phyloP scores from a whole-genome alignment of 108 stramenopile species.

The Licmophora abbreviata region DNA sequence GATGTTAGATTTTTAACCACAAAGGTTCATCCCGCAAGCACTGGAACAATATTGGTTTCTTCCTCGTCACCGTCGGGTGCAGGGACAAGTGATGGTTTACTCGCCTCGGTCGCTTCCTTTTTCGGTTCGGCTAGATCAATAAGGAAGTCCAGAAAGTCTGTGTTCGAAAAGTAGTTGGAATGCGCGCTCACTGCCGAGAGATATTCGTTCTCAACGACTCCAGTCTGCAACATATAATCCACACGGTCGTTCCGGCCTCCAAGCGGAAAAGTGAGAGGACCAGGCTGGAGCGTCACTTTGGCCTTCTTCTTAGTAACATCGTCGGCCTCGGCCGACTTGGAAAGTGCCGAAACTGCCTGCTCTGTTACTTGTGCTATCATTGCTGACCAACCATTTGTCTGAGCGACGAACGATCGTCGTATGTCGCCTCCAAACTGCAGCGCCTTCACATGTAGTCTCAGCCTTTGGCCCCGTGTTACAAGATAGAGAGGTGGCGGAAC shows the following conservation, averaged over 20 bases:
- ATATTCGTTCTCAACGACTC: conserved; percentile 76
- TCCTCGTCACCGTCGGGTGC: too few species aligned
- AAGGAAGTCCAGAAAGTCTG: conserved; percentile 60
- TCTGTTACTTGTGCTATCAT: conserved; percentile 12
- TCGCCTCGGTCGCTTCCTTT: neutral
- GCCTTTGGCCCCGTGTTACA: conserved; percentile 48
- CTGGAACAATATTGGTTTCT: too few species aligned
- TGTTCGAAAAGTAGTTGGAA: conserved; percentile 51
- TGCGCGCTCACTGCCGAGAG: conserved; percentile 66
- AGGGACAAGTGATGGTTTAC: too few species aligned
- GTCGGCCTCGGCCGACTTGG: neutral
- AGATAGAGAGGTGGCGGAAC: conserved; percentile 60
- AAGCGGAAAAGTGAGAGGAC: conserved; percentile 35
- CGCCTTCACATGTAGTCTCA: conserved; percentile 74
- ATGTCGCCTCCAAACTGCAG: conserved; percentile 53
- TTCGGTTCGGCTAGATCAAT: conserved; percentile 25
- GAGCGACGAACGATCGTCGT: conserved; percentile 28
- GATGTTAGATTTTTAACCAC: too few species aligned
- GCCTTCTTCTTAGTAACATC: neutral
- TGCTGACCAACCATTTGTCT: neutral
- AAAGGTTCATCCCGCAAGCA: too few species aligned
- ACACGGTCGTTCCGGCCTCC: conserved; percentile 47
- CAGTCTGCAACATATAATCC: conserved; percentile 65
- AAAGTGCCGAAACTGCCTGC: conserved; percentile 12
- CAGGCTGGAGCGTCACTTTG: conserved; percentile 5